Evolutionary conservation across 2,329 filamentous ascomycete species (phyloP).

Genomic region (Ophiostoma sp.): DNA sequence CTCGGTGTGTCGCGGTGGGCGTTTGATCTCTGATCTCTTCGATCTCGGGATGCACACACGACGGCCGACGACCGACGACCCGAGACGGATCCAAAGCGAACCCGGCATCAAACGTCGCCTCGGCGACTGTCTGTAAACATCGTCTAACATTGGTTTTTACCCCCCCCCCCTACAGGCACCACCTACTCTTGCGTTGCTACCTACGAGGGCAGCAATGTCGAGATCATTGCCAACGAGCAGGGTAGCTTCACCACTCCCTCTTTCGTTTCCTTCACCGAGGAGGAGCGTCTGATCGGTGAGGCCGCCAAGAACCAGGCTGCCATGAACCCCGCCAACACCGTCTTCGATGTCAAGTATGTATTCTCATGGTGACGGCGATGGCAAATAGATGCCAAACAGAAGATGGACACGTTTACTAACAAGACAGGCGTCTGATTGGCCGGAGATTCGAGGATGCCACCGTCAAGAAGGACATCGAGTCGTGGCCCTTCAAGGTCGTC

Average conservation of each 20-base stretch:
- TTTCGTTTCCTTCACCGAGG: constrained; percentile 97
- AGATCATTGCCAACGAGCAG: constrained; percentile 99
- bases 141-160: no score
- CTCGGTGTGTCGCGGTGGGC: not conserved
- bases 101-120: not conserved
- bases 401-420: not conserved
- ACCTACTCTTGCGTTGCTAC: constrained; percentile 99
- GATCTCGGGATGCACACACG: no score
- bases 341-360: constrained; percentile 84
- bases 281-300: constrained; percentile 99
- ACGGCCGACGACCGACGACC: no score
- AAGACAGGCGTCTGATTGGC: constrained; percentile 84
- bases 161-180: constrained; percentile 58
- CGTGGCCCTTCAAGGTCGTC: constrained; percentile 98
- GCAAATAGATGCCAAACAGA: not conserved
- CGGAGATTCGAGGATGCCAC: constrained; percentile 90
- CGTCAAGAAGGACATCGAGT: constrained; percentile 98
- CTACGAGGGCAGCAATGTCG: constrained; percentile 98
- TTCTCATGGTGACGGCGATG: not conserved
- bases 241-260: constrained; percentile 98
- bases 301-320: constrained; percentile 99
- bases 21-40: no score
- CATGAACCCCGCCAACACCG: constrained; percentile 97
- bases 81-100: not conserved
- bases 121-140: not conserved